These are phyloP conservation scores for Pseudopyricularia cyperi DNA, from an alignment of 2,329 filamentous ascomycete genomes.

Conservation along the genomic window DNA sequence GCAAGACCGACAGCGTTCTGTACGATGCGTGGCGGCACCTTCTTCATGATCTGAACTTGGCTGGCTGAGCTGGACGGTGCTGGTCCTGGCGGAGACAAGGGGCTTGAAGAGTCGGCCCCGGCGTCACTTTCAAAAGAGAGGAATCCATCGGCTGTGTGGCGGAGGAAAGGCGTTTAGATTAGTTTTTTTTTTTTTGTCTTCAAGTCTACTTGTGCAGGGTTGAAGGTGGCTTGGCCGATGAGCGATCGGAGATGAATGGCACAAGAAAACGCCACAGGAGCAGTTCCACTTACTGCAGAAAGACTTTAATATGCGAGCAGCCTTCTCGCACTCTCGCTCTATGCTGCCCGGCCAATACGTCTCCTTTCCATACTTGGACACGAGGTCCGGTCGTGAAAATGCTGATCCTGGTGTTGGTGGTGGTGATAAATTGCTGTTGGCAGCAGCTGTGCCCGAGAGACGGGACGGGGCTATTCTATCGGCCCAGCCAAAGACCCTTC, in stretches of 20 bases:
- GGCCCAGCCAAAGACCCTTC: slow-evolving; percentile 43
- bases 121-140: slow-evolving; percentile 23
- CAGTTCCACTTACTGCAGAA: slow-evolving; percentile 49
- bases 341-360: slow-evolving; percentile 44
- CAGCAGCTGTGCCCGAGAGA: not conserved
- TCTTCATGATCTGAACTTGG: slow-evolving; percentile 51
- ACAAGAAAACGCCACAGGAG: not conserved
- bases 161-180: not conserved
- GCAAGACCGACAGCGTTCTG: slow-evolving; percentile 81
- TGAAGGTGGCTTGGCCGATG: not conserved
- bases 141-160: slow-evolving; percentile 38
- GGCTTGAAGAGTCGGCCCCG: slow-evolving; percentile 17
- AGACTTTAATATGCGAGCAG: slow-evolving; percentile 74
- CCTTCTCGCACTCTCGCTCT: slow-evolving; percentile 85
- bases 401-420: not conserved
- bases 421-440: not conserved
- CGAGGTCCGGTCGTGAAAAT: not conserved
- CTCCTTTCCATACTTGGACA: slow-evolving; percentile 14
- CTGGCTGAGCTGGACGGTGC: slow-evolving; percentile 15
- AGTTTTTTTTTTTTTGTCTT: too few relatives aligned
- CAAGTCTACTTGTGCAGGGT: slow-evolving; percentile 5
- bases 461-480: slow-evolving; percentile 38
- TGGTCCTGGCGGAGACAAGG: slow-evolving; percentile 2
- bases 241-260: not conserved
- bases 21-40: slow-evolving; percentile 77